Evolutionary conservation across 2,329 filamentous ascomycete genomes (phyloP).

Genomic region (Nemania sp.): DNA sequence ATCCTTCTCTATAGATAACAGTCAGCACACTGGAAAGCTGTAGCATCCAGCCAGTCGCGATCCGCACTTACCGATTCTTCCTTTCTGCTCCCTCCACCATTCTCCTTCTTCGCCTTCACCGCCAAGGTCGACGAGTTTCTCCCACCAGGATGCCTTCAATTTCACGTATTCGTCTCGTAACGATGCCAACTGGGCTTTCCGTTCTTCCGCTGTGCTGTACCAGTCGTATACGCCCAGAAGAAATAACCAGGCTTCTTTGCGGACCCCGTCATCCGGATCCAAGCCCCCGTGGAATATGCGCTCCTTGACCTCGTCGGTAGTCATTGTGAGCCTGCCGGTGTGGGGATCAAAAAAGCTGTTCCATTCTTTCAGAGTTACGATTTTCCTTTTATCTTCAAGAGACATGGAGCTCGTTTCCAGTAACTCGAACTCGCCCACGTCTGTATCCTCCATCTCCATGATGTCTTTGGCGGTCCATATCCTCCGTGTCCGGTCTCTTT

Average conservation of each 20-base stretch:
- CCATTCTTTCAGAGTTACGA: constrained; percentile 85
- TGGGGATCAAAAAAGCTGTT: constrained; percentile 80
- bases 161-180: constrained; percentile 91
- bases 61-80: constrained; percentile 77
- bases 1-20: constrained; percentile 76
- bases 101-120: constrained; percentile 82
- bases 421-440: constrained; percentile 94
- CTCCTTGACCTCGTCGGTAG: constrained; percentile 91
- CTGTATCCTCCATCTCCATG: constrained; percentile 89
- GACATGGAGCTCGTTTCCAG: constrained; percentile 76
- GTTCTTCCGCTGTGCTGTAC: constrained; percentile 86
- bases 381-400: constrained; percentile 74
- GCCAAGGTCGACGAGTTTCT: constrained; percentile 80
- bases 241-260: constrained; percentile 97
- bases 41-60: constrained; percentile 1
- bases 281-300: constrained; percentile 95
- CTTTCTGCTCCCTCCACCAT: constrained; percentile 95
- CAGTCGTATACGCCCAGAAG: constrained; percentile 89
- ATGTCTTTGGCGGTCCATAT: constrained; percentile 95
- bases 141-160: constrained; percentile 96
- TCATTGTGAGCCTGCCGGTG: constrained; percentile 76
- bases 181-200: constrained; percentile 80
- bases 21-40: constrained; percentile 25
- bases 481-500: constrained; percentile 79
- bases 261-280: constrained; percentile 83